Conservation (phyloP, 129 eudicot species). For the Deinandra increscens region DNA sequence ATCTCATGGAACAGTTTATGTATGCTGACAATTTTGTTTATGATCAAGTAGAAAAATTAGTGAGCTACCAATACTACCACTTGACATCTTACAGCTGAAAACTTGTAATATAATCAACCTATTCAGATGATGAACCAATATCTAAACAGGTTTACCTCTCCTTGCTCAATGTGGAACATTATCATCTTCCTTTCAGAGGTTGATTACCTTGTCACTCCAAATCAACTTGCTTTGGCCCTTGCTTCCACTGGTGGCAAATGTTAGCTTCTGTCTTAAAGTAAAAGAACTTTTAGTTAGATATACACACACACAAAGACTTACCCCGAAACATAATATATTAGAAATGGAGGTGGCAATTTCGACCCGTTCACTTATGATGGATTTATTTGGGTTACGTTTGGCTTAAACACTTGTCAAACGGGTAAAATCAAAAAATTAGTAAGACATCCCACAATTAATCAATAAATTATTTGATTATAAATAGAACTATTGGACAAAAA, state of each 20-base stretch:
- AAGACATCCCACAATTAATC: background rate
- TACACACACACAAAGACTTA: background rate
- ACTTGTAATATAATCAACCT: constrained; percentile 19
- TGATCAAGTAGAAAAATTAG: constrained; percentile 15
- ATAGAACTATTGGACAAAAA: background rate
- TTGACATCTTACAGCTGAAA: constrained; percentile 23
- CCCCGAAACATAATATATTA: background rate
- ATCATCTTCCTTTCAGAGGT: constrained; percentile 30
- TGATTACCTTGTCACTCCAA: constrained; percentile 59
- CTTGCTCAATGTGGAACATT: constrained; percentile 14
- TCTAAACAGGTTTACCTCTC: constrained; percentile 10
- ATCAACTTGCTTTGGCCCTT: constrained; percentile 86
- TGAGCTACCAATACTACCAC: constrained; percentile 9
- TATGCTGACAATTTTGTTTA: constrained; percentile 7
- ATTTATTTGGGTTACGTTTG: background rate
- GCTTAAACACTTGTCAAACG: background rate
- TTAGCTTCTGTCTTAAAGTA: constrained; percentile 56
- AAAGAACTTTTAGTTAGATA: background rate
- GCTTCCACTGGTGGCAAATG: constrained; percentile 72
- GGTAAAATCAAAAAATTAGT: background rate
- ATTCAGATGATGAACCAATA: background rate
- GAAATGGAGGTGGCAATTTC: background rate
- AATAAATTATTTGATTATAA: background rate
- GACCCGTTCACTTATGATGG: background rate
- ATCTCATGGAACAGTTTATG: constrained; percentile 4